Base-by-base conservation (phyloP, 441 rosid genomes). In the Pelargonium fulgidum region DNA sequence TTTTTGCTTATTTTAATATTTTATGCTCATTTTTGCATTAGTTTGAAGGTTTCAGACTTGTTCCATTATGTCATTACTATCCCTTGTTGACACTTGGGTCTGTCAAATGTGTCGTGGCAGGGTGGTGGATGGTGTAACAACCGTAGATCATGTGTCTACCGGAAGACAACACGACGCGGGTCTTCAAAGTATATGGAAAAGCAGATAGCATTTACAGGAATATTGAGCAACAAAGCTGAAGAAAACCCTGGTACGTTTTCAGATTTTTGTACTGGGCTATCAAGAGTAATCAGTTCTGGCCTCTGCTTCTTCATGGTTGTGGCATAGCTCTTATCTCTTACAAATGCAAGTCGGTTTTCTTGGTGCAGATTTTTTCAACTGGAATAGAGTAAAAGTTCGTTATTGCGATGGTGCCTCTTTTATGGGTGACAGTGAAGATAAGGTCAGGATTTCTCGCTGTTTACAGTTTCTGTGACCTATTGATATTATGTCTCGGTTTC, bases 71-170 rank as follows among this genome's bases (percentile, higher is more conserved):
- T 0, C 4, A 47, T 47, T 50, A 42, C 16, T 36, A 8, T 69
- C 63, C 26, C 61, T 14, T 59, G 39, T 65, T 39, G 62, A 58
- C 56, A 69, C 33, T 39, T 56, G 56, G 70, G 24, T 58, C 64
- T 6, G 69, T 70, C 39, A 14, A 64, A 69, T 39, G 62, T 73
- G 67, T 63, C 68, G 59, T 80, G 75, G 45, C 76, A 93, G 99
- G 99, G 99, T 64, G 99, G 99, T 73, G 97, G 99, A 82, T 93
- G 99, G 99, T 93, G 99, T 80, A 85, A 91, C 67, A 83, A 69
- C 65, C 74, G 90, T 52, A 83, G 89, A 76, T 83, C 80, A 39
- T 93, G 99, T 67, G 83, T 84, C 44, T 89, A 91, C 70, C 89
- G 96, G 11, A 93, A 89, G 71, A 82, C 67, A 24, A 84, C 85